Base-by-base conservation (phyloP, 1,284 basidiomycete genomes). In the Polyporus tsugae region DNA sequence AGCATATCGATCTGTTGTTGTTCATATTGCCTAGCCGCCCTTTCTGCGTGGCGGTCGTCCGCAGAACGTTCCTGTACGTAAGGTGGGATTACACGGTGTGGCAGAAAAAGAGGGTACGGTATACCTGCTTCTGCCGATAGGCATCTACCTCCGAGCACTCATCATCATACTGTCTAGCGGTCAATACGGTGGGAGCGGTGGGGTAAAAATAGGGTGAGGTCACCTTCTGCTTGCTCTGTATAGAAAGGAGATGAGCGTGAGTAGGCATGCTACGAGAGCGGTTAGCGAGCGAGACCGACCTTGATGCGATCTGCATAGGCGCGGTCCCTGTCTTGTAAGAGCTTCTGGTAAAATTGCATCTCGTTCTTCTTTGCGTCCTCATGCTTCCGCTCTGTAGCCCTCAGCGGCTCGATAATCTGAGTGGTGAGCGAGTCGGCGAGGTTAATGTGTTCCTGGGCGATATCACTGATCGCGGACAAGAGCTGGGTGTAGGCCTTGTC, bases 31-130 rank as follows among this genome's bases (percentile, higher is more conserved):
- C 87, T 90, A 22, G 89, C 88, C 5, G 86, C 87, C 41, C 92
- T 86, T 63, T 91, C 92, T 29, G 91, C 89, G 70, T 95, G 93
- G 61, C 85, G 87, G 76, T 95, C 93, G 75, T 92, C 91, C 55
- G 84, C 83, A 55, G 88, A 86, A 65, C 90, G 88, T 66, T 85
- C 87, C 91, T 93, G 73, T 29, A 69, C 62, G 63, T 60, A 66
- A 42, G 63, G 29, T 22, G 39, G 53, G 13, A 17, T 38, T 39
- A 25, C 53, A 25, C 66, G 52, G 68, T 70, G 65, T 74, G 60
- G 33, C 25, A 55, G 17, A 42, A 22, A 11, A 11, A 36, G 41
- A 58, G 13, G 15, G 22, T 6, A 29, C 36, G 22, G 38, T 38
- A 67, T 76, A 89, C 93, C 86, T 94, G 92, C 79, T 94, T 94